A percentile compares a stretch with the other conserved stretches of the same genome.
Conservation (phyloP, 805 yeast genomes). For the Grigorovia yakushimaensis region DNA sequence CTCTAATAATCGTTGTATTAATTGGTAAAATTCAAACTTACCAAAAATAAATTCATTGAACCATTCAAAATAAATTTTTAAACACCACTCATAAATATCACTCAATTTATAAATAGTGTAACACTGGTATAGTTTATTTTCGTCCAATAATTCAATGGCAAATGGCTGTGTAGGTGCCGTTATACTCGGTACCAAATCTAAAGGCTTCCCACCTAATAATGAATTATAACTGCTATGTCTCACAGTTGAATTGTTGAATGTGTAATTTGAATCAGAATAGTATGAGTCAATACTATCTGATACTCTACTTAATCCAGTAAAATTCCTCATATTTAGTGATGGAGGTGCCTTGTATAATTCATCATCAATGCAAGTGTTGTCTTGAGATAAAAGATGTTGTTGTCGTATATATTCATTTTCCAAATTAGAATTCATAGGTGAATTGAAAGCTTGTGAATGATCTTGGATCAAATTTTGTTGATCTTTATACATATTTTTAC, state of each 20-base stretch:
- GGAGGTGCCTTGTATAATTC: conserved; percentile 13
- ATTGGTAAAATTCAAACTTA: conserved; percentile 41
- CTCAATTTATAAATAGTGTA: conserved; percentile 38
- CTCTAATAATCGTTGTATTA: conserved; percentile 42
- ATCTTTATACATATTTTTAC: not conserved
- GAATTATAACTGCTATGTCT: conserved; percentile 28
- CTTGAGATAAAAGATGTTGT: not conserved
- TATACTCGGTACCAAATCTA: conserved; percentile 26
- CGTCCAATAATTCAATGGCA: conserved; percentile 38
- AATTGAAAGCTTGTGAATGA: no score
- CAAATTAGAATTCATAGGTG: not conserved
- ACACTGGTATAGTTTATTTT: conserved; percentile 42
- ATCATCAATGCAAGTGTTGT: not conserved
- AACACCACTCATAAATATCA: conserved; percentile 45
- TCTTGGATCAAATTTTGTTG: no score
- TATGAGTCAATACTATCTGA: conserved; percentile 26
- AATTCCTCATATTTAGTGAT: conserved; percentile 11
- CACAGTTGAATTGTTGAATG: conserved; percentile 24
- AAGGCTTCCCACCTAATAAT: conserved; percentile 25
- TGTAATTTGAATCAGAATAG: conserved; percentile 27
- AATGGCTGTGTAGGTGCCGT: conserved; percentile 49
- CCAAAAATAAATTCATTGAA: conserved; percentile 42
- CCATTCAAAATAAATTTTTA: conserved; percentile 41
- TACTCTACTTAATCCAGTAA: conserved; percentile 17
- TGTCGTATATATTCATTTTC: not conserved